Percentiles rank a stretch among this genome's conserved stretches.
phyloP scores from a whole-genome alignment of 805 yeast species.

The Sugiyamaella boreocaroliniensis region DNA sequence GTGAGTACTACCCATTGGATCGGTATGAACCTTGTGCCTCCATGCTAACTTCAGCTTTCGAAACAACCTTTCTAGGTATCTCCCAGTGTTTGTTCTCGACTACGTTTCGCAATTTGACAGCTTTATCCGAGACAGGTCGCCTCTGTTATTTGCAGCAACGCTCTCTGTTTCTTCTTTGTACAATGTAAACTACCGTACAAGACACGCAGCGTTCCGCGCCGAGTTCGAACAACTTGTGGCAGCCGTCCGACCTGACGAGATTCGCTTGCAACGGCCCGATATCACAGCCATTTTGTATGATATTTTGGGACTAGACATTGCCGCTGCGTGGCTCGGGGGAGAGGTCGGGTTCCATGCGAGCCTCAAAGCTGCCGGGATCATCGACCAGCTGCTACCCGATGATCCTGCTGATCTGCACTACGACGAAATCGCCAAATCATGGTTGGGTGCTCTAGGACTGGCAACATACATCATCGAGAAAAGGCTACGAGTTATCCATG shows the following conservation, averaged over 20 bases:
- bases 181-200: constrained; percentile 10
- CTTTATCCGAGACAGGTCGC: constrained; percentile 10
- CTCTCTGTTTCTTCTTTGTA: constrained; percentile 17
- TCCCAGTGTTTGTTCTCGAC: constrained; percentile 19
- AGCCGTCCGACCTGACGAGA: constrained; percentile 1
- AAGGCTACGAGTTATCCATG: constrained; percentile 19
- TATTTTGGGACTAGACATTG: constrained; percentile 14
- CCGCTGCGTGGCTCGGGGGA: constrained; percentile 22
- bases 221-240: constrained; percentile 10
- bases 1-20: background rate
- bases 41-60: constrained; percentile 4
- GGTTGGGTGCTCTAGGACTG: constrained; percentile 18
- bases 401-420: background rate
- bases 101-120: constrained; percentile 14
- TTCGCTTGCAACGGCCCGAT: background rate
- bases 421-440: background rate
- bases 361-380: constrained; percentile 14
- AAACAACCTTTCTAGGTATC: constrained; percentile 15
- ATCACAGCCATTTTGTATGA: constrained; percentile 5
- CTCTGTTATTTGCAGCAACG: constrained; percentile 15
- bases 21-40: background rate
- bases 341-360: constrained; percentile 19
- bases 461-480: constrained; percentile 21
- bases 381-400: constrained; percentile 15
- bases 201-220: constrained; percentile 12